Conservation (phyloP, 1,139 yeast species). For the Hansenula sp. region DNA sequence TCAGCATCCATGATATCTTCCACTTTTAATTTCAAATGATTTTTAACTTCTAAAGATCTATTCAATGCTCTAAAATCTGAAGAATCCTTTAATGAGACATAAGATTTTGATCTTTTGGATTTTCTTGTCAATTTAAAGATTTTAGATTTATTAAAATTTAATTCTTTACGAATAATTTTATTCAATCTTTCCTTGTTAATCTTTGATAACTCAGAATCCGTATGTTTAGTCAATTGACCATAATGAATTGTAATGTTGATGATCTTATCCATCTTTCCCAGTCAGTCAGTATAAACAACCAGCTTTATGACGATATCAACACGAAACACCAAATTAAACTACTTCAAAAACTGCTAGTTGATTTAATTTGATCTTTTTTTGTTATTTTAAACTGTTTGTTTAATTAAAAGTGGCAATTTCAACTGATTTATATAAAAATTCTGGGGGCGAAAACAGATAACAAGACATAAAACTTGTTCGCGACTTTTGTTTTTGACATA, state of each 20-base stretch:
- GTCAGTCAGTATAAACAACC: no score
- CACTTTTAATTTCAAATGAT: constrained; percentile 22
- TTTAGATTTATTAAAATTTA: not conserved
- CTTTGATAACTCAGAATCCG: not conserved
- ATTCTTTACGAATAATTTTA: not conserved
- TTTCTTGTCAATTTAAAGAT: constrained; percentile 26
- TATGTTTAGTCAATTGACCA: not conserved
- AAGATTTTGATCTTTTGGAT: constrained; percentile 41
- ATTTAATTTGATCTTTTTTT: no score
- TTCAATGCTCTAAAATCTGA: constrained; percentile 43
- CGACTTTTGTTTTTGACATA: not conserved
- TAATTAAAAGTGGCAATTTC: not conserved
- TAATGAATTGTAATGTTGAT: not conserved
- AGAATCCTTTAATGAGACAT: constrained; percentile 34
- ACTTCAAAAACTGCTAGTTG: not conserved
- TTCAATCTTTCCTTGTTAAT: not conserved
- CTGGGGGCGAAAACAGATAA: not conserved
- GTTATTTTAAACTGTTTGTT: not conserved
- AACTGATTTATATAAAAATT: not conserved
- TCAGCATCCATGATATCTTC: not conserved
- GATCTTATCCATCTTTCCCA: not conserved
- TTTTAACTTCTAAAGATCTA: constrained; percentile 39
- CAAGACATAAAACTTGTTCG: not conserved
- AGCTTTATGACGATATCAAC: no score
- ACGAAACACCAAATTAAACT: not conserved